A percentile compares a stretch with the other conserved stretches of the same genome.
Conservation (phyloP, 805 yeast genomes). For the Suhomyces xylopsoci region DNA sequence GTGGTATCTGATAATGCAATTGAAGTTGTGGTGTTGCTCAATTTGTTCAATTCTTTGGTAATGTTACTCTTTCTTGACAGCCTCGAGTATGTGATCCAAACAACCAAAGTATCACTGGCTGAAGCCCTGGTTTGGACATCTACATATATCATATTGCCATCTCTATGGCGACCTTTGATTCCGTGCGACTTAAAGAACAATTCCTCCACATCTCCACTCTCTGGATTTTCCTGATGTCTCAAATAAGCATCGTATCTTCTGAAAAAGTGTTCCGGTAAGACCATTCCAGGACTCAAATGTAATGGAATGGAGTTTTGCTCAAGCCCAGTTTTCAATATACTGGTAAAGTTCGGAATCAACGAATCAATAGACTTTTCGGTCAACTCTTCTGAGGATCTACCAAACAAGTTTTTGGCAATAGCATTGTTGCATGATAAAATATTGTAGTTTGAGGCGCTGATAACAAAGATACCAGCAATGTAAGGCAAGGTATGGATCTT, state of each 20-base stretch:
- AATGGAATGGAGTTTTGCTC: conserved; percentile 21
- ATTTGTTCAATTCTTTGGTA: conserved; percentile 23
- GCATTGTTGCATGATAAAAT: conserved; percentile 77
- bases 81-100: conserved; percentile 88
- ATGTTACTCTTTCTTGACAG: conserved; percentile 20
- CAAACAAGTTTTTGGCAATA: conserved; percentile 75
- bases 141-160: conserved; percentile 61
- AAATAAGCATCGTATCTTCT: conserved; percentile 58
- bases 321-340: conserved; percentile 41
- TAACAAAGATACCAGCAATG: conserved; percentile 80
- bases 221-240: conserved; percentile 11
- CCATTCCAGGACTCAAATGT: conserved; percentile 58
- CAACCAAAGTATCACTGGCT: conserved; percentile 51
- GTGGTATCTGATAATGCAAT: conserved; percentile 5
- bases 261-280: conserved; percentile 88
- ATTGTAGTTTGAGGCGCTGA: conserved; percentile 48
- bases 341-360: conserved; percentile 62
- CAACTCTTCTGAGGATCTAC: conserved; percentile 51
- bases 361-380: conserved; percentile 44
- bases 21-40: conserved; percentile 18
- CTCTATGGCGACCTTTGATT: conserved; percentile 63
- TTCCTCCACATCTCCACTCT: conserved; percentile 39
- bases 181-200: conserved; percentile 64
- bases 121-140: conserved; percentile 82
- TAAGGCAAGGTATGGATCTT: conserved; percentile 78